Evolutionary conservation across 2,329 filamentous ascomycete species (phyloP).

Genomic region (Fusarium virguliforme): DNA sequence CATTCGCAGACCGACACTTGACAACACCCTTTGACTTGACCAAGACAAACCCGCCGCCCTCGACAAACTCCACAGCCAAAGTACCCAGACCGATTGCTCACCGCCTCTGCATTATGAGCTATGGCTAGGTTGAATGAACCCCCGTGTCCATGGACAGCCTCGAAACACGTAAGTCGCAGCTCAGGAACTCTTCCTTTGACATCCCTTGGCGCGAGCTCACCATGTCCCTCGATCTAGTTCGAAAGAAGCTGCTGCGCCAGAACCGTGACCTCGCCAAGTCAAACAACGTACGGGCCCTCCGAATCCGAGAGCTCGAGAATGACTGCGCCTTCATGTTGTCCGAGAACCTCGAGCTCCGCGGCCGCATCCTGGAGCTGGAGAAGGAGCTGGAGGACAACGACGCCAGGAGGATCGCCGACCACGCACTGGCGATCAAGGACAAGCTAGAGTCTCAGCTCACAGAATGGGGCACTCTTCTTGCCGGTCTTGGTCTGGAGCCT

Average conservation of each 20-base stretch:
- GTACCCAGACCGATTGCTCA: constrained; percentile 16
- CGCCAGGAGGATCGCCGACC: constrained; percentile 73
- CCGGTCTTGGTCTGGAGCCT: constrained; percentile 75
- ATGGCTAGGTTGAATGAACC: constrained; percentile 90
- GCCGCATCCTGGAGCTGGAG: constrained; percentile 79
- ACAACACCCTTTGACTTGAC: constrained; percentile 45
- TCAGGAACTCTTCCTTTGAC: constrained; percentile 20
- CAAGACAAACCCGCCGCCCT: constrained; percentile 31
- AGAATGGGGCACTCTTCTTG: constrained; percentile 79
- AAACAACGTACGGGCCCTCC: constrained; percentile 83
- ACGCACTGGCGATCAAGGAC: constrained; percentile 78
- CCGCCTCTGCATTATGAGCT: constrained; percentile 57
- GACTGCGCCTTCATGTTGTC: constrained; percentile 82
- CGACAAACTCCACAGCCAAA: constrained; percentile 40
- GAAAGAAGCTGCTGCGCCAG: constrained; percentile 84
- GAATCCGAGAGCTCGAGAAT: constrained; percentile 82
- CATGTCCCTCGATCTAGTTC: constrained; percentile 68
- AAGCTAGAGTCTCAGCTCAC: constrained; percentile 81
- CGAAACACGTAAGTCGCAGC: constrained; percentile 75
- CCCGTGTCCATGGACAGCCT: constrained; percentile 77
- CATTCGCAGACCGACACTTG: constrained; percentile 46
- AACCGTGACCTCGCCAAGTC: constrained; percentile 87
- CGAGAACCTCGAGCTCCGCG: constrained; percentile 83
- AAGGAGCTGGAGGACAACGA: constrained; percentile 76
- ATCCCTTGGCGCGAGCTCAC: constrained; percentile 34